Evolutionary conservation across 352 stramenopile species (phyloP).

Genomic region (Vaucheria bursata): DNA sequence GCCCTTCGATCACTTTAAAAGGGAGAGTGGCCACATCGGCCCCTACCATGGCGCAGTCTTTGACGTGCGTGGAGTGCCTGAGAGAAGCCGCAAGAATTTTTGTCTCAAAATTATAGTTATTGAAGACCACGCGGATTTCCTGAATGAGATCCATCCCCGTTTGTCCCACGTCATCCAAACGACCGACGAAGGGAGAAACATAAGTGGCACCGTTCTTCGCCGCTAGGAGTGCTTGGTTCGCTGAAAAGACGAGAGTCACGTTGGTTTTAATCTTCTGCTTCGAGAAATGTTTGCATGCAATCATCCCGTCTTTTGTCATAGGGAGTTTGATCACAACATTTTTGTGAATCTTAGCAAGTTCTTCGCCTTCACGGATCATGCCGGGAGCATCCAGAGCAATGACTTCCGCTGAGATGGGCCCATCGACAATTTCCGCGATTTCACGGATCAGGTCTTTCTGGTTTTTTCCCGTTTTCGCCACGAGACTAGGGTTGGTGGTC

Average conservation of each 20-base stretch:
- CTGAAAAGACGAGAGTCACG: not conserved
- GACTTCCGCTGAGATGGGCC: not conserved
- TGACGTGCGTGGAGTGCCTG: not conserved
- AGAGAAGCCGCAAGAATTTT: not conserved
- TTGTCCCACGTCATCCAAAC: not conserved
- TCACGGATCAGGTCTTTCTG: not conserved
- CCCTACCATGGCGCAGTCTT: not conserved
- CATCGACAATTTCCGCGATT: not conserved
- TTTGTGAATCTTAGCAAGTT: not conserved
- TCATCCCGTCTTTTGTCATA: slow-evolving; percentile 1
- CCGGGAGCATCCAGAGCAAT: not conserved
- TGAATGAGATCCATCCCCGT: not conserved
- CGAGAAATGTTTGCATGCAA: not conserved
- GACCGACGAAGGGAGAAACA: not conserved
- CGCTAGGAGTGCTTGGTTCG: not conserved
- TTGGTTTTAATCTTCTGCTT: not conserved
- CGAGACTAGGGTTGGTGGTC: not conserved
- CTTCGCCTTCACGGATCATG: not conserved
- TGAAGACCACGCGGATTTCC: not conserved
- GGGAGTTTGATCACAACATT: slow-evolving; percentile 1
- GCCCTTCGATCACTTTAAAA: not conserved
- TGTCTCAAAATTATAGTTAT: not conserved
- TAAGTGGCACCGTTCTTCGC: not conserved
- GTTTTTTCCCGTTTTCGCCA: not conserved
- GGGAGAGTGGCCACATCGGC: not conserved